Evolutionary conservation across 306 rosid species (phyloP).

Genomic region (Cucurbita maxima): DNA sequence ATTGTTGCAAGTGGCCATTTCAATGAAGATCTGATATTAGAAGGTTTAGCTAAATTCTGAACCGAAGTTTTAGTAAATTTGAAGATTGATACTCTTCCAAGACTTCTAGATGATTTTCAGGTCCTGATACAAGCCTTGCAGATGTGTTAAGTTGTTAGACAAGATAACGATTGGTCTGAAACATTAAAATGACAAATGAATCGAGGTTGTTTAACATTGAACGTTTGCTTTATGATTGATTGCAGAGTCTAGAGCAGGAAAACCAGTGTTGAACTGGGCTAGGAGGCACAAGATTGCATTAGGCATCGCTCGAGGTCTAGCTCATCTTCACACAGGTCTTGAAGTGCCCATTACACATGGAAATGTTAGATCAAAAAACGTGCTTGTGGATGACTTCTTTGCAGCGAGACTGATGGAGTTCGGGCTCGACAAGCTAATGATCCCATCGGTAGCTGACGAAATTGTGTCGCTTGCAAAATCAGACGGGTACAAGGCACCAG

Average conservation of each 20-base stretch:
- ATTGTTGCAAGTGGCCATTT: background rate
- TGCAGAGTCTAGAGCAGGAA: slow-evolving; percentile 70
- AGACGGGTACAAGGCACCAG: slow-evolving; percentile 86
- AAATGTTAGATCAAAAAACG: slow-evolving; percentile 69
- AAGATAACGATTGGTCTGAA: background rate
- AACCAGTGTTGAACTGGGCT: slow-evolving; percentile 88
- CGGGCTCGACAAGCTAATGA: slow-evolving; percentile 78
- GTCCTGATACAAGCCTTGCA: background rate
- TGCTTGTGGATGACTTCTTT: slow-evolving; percentile 74
- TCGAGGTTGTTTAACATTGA: background rate
- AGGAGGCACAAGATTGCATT: slow-evolving; percentile 85
- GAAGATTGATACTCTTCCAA: background rate
- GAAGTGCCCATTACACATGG: slow-evolving; percentile 88
- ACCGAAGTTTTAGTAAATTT: background rate
- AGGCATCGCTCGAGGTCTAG: slow-evolving; percentile 83
- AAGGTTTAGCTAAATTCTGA: background rate
- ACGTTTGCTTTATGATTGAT: slow-evolving; percentile 8
- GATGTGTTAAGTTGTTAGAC: background rate
- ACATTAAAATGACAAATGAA: background rate
- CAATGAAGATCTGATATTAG: background rate
- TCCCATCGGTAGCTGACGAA: slow-evolving; percentile 70
- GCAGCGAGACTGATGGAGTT: slow-evolving; percentile 66
- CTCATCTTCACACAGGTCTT: slow-evolving; percentile 74
- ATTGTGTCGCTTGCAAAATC: slow-evolving; percentile 68
- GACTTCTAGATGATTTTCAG: background rate